Evolutionary conservation across 2,329 filamentous ascomycete species (phyloP).

Genomic region (Magnaporthiopsis incrustans): DNA sequence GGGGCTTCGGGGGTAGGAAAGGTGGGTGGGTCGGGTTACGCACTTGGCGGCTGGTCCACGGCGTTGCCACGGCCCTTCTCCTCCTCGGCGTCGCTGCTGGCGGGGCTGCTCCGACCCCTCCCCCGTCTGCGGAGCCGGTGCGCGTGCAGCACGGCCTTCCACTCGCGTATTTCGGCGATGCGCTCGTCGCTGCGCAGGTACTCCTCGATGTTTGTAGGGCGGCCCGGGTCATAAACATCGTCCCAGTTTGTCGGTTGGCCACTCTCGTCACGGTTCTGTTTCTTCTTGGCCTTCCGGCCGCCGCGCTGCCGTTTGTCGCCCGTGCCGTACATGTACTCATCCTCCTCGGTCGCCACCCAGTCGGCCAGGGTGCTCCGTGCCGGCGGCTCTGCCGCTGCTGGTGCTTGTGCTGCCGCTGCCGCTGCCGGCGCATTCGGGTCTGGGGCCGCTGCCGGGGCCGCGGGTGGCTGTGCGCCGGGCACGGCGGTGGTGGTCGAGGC

Average conservation of each 20-base stretch:
- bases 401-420: constrained; percentile 11
- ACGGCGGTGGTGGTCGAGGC: constrained; percentile 19
- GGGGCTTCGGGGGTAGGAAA: not conserved
- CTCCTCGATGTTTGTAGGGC: constrained; percentile 77
- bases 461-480: constrained; percentile 20
- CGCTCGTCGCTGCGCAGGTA: constrained; percentile 81
- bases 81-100: constrained; percentile 40
- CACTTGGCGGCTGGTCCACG: constrained; percentile 21
- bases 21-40: constrained; percentile 9
- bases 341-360: constrained; percentile 70
- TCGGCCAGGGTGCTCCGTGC: constrained; percentile 68
- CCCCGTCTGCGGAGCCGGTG: constrained; percentile 49
- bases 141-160: constrained; percentile 74
- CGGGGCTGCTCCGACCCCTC: constrained; percentile 32
- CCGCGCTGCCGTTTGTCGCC: constrained; percentile 65
- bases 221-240: constrained; percentile 77
- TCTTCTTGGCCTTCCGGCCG: constrained; percentile 46
- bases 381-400: constrained; percentile 31
- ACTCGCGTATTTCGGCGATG: constrained; percentile 70
- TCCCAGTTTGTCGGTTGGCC: constrained; percentile 71
- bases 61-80: constrained; percentile 20
- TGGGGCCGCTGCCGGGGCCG: constrained; percentile 17
- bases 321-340: constrained; percentile 65
- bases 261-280: constrained; percentile 54
- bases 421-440: not conserved